Base-by-base conservation (phyloP, 352 stramenopile genomes). In the Pythium brachiatum region DNA sequence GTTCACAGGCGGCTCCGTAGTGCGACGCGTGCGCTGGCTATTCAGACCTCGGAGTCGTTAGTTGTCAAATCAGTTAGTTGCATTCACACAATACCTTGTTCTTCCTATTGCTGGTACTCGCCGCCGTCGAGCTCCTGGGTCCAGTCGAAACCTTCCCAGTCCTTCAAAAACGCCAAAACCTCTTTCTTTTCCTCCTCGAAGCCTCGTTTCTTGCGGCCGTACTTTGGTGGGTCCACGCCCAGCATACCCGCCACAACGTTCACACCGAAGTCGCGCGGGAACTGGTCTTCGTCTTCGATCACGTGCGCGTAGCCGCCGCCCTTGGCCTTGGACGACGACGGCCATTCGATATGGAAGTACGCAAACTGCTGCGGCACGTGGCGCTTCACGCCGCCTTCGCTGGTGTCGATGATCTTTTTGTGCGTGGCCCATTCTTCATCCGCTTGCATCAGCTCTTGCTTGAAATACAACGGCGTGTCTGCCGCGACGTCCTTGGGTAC, bases 301-400 rank as follows among this genome's bases (percentile, higher is more conserved):
- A 95, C 83, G 38, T 95, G 86, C 0, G 75, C 83, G 34, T 92
- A 95, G 20, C 86, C 78, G 23, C 82, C 79, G n/a, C 67, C 68
- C 23, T 56, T 75, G n/a, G 55, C 57, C 21, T 53, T 71, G 4
- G 21, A 39, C 0, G 21, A 25, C 0, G 43, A 39, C 2, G 60
- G 54, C 86, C 86, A 95, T 64, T 90, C 82, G 41, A 95, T 90
- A 62, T 95, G 81, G 60, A 93, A 95, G 50, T 94, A 95, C 26
- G 84, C 68, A 60, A 93, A 92, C n/a, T 88, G 83, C 21, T 76
- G 72, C 7, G 86, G 86, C 6, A 95, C 71, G 39, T 88, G 74
- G 26, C 72, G 76, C 57, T 76, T 78, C 32, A 93, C 68, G 3
- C 81, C 81, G 8, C 78, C 77, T 41, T 83, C 75, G 47, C 60